Evolutionary conservation across 345 rosid genomes (phyloP).

Genomic region (Eucalyptus dawsonii): DNA sequence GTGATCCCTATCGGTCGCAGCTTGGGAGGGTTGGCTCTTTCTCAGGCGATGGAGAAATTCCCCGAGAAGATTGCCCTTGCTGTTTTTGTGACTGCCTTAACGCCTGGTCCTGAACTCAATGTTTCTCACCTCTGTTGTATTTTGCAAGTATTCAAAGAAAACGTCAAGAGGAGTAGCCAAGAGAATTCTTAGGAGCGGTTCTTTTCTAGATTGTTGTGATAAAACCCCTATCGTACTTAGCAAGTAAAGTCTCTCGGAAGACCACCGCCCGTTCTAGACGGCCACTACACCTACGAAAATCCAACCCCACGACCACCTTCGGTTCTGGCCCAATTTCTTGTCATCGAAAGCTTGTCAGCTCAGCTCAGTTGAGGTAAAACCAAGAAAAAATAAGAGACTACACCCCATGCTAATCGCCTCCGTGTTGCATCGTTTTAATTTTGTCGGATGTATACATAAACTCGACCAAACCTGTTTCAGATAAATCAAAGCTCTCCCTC

Average conservation of each 20-base stretch:
- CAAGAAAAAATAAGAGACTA: not conserved
- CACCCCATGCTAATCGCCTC: not conserved
- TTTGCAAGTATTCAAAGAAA: not conserved
- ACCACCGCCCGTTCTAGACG: slow-evolving; percentile 3
- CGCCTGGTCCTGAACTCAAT: slow-evolving; percentile 23
- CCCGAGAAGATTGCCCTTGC: slow-evolving; percentile 3
- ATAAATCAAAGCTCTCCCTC: not conserved
- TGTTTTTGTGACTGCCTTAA: slow-evolving; percentile 10
- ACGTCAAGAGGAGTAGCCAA: not conserved
- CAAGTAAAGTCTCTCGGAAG: slow-evolving; percentile 5
- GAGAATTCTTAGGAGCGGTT: not conserved
- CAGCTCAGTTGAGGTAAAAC: slow-evolving; percentile 32
- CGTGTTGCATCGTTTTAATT: not conserved
- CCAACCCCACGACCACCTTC: slow-evolving; percentile 28
- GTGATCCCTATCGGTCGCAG: slow-evolving; percentile 25
- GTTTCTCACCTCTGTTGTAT: not conserved
- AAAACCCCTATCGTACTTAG: not conserved
- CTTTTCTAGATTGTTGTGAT: not conserved
- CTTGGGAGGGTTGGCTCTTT: slow-evolving; percentile 10
- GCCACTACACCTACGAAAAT: slow-evolving; percentile 9
- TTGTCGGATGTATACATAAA: not conserved
- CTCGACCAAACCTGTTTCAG: not conserved
- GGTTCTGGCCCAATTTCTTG: slow-evolving; percentile 20
- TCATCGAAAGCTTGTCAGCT: not conserved
- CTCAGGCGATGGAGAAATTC: slow-evolving; percentile 16